Conservation (phyloP, 2,329 filamentous ascomycete genomes). For the Ophiosphaerella herpotricha region DNA sequence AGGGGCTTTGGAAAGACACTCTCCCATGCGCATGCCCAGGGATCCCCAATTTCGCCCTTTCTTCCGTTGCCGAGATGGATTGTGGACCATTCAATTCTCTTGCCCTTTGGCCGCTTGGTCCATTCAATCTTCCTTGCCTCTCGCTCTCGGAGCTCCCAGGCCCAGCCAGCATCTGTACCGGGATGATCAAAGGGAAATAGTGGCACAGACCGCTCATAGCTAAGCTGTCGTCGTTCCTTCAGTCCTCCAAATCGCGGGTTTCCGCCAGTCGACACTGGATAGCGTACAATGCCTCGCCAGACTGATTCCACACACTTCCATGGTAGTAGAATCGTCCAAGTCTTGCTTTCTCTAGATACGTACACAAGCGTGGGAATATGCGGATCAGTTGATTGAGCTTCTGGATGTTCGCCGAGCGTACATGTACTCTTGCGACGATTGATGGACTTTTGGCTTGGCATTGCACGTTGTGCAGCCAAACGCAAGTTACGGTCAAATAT, state of each 20-base stretch:
- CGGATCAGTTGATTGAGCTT: conserved; percentile 66
- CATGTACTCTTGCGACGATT: conserved; percentile 73
- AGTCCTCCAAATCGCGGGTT: conserved; percentile 84
- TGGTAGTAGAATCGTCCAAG: conserved; percentile 83
- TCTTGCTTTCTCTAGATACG: conserved; percentile 60
- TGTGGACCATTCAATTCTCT: conserved; percentile 74
- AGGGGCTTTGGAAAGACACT: conserved; percentile 55
- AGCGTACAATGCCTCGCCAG: conserved; percentile 86
- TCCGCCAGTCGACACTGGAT: conserved; percentile 75
- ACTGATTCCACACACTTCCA: conserved; percentile 87
- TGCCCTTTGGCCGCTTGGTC: conserved; percentile 80
- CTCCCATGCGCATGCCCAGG: conserved; percentile 85
- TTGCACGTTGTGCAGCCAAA: conserved; percentile 65
- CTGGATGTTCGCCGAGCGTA: conserved; percentile 66
- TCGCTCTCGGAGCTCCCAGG: conserved; percentile 75
- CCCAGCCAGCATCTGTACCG: conserved; percentile 75
- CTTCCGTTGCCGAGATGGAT: conserved; percentile 73
- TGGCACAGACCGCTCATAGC: conserved; percentile 76
- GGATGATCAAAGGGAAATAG: conserved; percentile 89
- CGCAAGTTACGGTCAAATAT: conserved; percentile 73
- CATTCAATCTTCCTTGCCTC: conserved; percentile 65
- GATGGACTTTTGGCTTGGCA: conserved; percentile 77
- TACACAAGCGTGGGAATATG: conserved; percentile 77
- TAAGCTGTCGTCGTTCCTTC: conserved; percentile 76
- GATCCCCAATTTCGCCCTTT: conserved; percentile 81